Percentiles rank a stretch among this genome's conserved stretches.
Conservation (phyloP, 192 early-diverging fungal species). For the Chytriomyces hyalinus region DNA sequence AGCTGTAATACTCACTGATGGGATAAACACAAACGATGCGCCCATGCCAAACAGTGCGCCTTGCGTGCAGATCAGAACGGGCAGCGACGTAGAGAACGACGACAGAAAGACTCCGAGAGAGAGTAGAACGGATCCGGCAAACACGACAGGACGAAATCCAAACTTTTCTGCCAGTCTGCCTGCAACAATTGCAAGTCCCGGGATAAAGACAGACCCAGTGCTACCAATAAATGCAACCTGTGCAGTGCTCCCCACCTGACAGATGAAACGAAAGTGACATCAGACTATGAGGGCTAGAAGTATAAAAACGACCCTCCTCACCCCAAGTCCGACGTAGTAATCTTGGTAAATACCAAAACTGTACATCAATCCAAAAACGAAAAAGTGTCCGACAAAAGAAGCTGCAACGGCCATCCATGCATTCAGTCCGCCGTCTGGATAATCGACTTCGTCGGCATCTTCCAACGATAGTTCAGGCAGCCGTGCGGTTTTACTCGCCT, state of each 20-base stretch:
- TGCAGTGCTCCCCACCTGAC: slow-evolving; percentile 13
- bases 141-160: slow-evolving; percentile 54
- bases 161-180: slow-evolving; percentile 47
- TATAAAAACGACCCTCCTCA: background rate
- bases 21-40: slow-evolving; percentile 66
- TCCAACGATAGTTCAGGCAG: background rate
- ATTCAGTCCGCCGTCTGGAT: slow-evolving; percentile 50
- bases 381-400: slow-evolving; percentile 52
- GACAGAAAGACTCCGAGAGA: slow-evolving; percentile 32
- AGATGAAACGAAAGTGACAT: background rate
- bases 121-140: slow-evolving; percentile 54
- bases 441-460: slow-evolving; percentile 6
- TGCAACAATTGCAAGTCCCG: slow-evolving; percentile 40
- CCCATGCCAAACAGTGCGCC: slow-evolving; percentile 78
- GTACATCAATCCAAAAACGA: slow-evolving; percentile 36
- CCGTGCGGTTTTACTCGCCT: too few relatives aligned
- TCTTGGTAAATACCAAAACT: slow-evolving; percentile 17
- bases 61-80: slow-evolving; percentile 66
- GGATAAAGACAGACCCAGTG: slow-evolving; percentile 38
- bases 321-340: slow-evolving; percentile 9
- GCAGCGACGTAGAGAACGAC: slow-evolving; percentile 26
- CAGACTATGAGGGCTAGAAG: background rate
- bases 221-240: slow-evolving; percentile 45
- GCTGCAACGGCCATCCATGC: slow-evolving; percentile 55
- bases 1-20: slow-evolving; percentile 63